Percentiles rank a stretch among this genome's conserved stretches.
Conservation (phyloP, 2,329 filamentous ascomycete genomes). For the Cordyceps javanica region DNA sequence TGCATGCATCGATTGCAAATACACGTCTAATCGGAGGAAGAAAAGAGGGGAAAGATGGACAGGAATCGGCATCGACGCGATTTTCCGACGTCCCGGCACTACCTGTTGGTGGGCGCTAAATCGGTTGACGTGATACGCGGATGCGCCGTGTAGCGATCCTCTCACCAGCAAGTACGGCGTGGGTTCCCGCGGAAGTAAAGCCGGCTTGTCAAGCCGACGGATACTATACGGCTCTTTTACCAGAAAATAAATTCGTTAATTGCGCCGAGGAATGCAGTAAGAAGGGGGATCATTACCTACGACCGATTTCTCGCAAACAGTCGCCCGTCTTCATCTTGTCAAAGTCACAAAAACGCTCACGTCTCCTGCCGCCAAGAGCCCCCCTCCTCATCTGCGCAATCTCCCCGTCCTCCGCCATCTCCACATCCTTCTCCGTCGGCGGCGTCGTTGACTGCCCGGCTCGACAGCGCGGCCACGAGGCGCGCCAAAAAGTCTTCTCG, state of each 20-base stretch:
- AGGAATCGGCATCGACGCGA: not conserved
- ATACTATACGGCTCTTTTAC: not conserved
- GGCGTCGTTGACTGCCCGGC: not conserved
- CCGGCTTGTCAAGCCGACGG: not conserved
- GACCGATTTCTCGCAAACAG: not conserved
- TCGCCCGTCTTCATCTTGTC: not conserved
- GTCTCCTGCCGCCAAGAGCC: not conserved
- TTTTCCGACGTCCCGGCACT: not conserved
- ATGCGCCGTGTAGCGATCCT: not conserved
- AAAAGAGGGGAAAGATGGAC: not conserved
- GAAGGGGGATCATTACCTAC: not conserved
- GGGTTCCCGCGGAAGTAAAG: not conserved
- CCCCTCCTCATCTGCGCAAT: not conserved
- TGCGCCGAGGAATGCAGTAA: not conserved
- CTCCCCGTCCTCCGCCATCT: not conserved
- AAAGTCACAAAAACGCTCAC: not conserved
- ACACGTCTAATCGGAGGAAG: not conserved
- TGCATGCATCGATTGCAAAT: not conserved
- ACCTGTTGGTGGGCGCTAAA: not conserved
- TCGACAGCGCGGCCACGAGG: not conserved
- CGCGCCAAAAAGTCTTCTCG: not conserved
- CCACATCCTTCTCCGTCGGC: conserved; percentile 14
- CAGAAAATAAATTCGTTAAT: not conserved
- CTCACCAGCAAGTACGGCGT: not conserved
- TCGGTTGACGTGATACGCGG: not conserved